phyloP scores from a whole-genome alignment of 1,284 basidiomycete species.

The Afroboletus lepidellus region DNA sequence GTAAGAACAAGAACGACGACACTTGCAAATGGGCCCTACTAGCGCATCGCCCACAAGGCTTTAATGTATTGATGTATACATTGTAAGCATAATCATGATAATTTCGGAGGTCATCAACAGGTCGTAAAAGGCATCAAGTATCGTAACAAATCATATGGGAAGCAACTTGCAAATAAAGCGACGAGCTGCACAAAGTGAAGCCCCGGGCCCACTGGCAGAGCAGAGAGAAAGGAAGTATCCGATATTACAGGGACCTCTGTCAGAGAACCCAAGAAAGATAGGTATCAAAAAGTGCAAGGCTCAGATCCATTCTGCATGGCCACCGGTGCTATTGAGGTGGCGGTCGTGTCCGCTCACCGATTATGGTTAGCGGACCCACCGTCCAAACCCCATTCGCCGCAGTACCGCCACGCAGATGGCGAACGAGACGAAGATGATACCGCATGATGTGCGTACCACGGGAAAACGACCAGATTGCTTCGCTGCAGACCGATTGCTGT shows the following conservation, averaged over 20 bases:
- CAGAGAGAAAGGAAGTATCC: not conserved
- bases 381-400: slow-evolving; percentile 26
- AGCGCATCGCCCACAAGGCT: not conserved
- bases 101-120: not conserved
- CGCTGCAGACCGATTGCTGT: slow-evolving; percentile 1
- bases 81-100: not conserved
- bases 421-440: slow-evolving; percentile 31
- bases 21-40: too few relatives aligned
- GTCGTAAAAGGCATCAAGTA: slow-evolving; percentile 1
- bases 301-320: not conserved
- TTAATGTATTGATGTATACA: not conserved
- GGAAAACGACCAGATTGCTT: slow-evolving; percentile 7
- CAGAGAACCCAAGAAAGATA: not conserved
- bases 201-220: too few relatives aligned
- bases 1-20: too few relatives aligned
- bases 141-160: not conserved
- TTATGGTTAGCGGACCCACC: slow-evolving; percentile 26
- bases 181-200: not conserved
- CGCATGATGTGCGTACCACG: slow-evolving; percentile 20
- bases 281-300: slow-evolving; percentile 1
- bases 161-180: not conserved
- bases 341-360: slow-evolving; percentile 2
- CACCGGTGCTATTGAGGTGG: not conserved
- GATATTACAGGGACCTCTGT: not conserved
- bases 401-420: slow-evolving; percentile 27